phyloP scores from a whole-genome alignment of 2,329 filamentous ascomycete species.

The Alternaria hordeiaustralica region DNA sequence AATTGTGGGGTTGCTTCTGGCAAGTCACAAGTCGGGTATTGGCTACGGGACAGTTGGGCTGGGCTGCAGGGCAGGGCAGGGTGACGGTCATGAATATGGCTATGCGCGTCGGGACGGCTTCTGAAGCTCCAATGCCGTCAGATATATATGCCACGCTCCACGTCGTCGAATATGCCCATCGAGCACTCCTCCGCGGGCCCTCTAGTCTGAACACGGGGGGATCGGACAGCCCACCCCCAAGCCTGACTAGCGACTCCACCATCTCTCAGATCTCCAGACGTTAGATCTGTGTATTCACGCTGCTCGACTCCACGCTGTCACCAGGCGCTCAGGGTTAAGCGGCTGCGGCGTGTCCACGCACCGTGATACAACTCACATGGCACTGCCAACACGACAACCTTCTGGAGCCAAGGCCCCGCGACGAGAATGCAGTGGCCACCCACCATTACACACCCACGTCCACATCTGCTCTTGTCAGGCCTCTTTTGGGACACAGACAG shows the following conservation, averaged over 20 bases:
- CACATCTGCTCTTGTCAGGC: conserved; percentile 21
- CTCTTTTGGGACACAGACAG: conserved; percentile 23
- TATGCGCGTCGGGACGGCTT: conserved; percentile 5
- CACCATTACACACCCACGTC: conserved; percentile 7
- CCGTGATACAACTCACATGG: conserved; percentile 27
- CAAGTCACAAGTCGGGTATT: conserved; percentile 9
- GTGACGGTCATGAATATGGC: conserved; percentile 1
- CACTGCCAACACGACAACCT: conserved; percentile 35
- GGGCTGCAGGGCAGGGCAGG: conserved; percentile 18
- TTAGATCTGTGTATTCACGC: conserved; percentile 21
- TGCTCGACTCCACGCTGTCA: conserved; percentile 17
- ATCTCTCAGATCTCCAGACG: conserved; percentile 13
- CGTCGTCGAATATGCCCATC: conserved; percentile 5
- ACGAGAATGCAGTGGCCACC: conserved; percentile 23
- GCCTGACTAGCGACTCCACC: conserved; percentile 3
- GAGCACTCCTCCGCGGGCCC: neutral
- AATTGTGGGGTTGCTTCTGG: conserved; percentile 17
- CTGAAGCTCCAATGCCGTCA: neutral
- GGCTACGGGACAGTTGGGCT: conserved; percentile 12
- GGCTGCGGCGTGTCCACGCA: conserved; percentile 21
- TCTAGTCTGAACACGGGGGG: conserved; percentile 7
- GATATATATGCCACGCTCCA: conserved; percentile 7
- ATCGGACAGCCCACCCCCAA: conserved; percentile 8
- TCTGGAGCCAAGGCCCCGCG: conserved; percentile 16
- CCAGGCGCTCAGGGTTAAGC: conserved; percentile 19